Conservation (phyloP, 805 yeast genomes). For the Candida andamanensis region DNA sequence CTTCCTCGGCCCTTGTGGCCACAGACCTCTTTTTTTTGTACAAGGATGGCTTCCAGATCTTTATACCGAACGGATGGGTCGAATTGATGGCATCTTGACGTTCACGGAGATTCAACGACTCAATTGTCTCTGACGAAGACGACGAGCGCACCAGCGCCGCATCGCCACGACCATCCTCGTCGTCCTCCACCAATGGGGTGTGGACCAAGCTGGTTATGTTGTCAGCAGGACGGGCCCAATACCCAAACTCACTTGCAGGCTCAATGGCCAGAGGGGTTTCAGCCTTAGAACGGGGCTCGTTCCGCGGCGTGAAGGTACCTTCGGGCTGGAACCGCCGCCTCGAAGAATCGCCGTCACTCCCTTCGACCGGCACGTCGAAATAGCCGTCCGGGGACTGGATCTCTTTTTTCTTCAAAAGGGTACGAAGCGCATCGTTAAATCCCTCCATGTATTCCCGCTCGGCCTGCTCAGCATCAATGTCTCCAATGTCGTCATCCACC, state of each 20-base stretch:
- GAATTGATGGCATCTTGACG: constrained; percentile 95
- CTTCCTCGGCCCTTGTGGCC: constrained; percentile 84
- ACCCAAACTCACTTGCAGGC: too few relatives aligned
- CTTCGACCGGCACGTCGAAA: too few relatives aligned
- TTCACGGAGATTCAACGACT: constrained; percentile 83
- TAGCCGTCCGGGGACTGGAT: too few relatives aligned
- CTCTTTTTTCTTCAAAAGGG: constrained; percentile 21
- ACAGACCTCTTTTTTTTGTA: constrained; percentile 92
- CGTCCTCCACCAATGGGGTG: constrained; percentile 15
- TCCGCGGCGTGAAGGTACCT: constrained; percentile 2
- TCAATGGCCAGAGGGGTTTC: constrained; percentile 16
- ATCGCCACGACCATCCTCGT: constrained; percentile 18
- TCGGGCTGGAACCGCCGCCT: constrained; percentile 10
- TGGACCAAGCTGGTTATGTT: constrained; percentile 10
- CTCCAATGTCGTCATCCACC: constrained; percentile 79
- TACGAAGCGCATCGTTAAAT: constrained; percentile 61
- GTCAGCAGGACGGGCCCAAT: too few relatives aligned
- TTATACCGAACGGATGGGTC: constrained; percentile 97
- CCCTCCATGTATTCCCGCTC: constrained; percentile 59
- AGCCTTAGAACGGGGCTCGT: constrained; percentile 1
- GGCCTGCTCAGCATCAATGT: constrained; percentile 48
- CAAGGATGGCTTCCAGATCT: constrained; percentile 97
- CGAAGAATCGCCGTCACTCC: constrained; percentile 1
- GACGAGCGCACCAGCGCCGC: constrained; percentile 21
- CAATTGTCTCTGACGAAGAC: constrained; percentile 48